Percentiles rank a stretch among this genome's conserved stretches.
Conservation (phyloP, 1,139 yeast species). For the Candida glucosophila region DNA sequence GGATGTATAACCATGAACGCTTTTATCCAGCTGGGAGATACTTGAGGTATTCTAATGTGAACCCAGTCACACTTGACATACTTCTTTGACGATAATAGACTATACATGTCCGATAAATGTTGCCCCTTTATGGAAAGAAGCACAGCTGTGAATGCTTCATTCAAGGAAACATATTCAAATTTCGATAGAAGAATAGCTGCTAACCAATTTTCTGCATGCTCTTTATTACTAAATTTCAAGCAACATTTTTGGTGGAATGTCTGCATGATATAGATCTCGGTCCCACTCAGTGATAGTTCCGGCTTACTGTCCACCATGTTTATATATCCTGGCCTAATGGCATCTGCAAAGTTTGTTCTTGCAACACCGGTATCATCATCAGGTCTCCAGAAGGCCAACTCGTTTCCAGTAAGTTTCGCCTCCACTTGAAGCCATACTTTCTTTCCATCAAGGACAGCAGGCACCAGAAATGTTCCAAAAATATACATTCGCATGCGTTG, state of each 20-base stretch:
- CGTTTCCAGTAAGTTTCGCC: conserved; percentile 43
- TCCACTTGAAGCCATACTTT: conserved; percentile 29
- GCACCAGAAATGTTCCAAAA: conserved; percentile 22
- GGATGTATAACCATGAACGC: conserved; percentile 41
- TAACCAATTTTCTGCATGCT: conserved; percentile 35
- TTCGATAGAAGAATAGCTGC: conserved; percentile 39
- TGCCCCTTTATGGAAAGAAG: conserved; percentile 47
- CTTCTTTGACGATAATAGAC: conserved; percentile 39
- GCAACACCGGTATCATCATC: conserved; percentile 15
- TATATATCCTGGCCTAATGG: conserved; percentile 37
- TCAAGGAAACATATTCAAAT: conserved; percentile 42
- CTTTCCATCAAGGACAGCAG: conserved; percentile 11
- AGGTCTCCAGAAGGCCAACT: conserved; percentile 41
- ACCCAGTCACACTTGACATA: conserved; percentile 47
- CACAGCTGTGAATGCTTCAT: conserved; percentile 52
- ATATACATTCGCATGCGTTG: conserved; percentile 33
- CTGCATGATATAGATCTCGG: conserved; percentile 23
- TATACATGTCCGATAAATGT: conserved; percentile 44
- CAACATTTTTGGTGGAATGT: conserved; percentile 27
- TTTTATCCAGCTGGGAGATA: conserved; percentile 47
- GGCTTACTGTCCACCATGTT: conserved; percentile 41
- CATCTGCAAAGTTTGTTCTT: conserved; percentile 21
- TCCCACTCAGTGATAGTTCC: conserved; percentile 11
- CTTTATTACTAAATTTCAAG: conserved; percentile 22
- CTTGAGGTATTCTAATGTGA: conserved; percentile 46